phyloP scores from a whole-genome alignment of 2,329 filamentous ascomycete species.

The Xylogone sp. region DNA sequence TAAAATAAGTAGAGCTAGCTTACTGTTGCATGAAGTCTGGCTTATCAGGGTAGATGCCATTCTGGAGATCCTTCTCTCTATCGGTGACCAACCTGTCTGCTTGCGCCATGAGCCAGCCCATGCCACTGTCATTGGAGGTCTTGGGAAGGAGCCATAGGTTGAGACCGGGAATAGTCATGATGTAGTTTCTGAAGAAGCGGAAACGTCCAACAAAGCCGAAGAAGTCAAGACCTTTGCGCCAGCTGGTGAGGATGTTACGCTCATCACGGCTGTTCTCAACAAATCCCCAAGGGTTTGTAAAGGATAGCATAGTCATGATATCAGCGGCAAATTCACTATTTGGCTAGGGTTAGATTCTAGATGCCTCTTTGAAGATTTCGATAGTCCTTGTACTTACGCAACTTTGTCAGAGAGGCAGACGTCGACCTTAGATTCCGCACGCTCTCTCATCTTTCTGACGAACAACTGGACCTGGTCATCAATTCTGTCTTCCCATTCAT shows the following conservation, averaged over 20 bases:
- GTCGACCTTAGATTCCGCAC: slow-evolving; percentile 16
- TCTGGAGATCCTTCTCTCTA: slow-evolving; percentile 18
- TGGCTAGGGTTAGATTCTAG: not conserved
- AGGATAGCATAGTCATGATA: slow-evolving; percentile 36
- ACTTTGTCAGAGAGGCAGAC: slow-evolving; percentile 34
- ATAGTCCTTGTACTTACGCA: slow-evolving; percentile 14
- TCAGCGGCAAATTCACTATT: slow-evolving; percentile 32
- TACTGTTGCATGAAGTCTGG: slow-evolving; percentile 32
- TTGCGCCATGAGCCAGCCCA: slow-evolving; percentile 34
- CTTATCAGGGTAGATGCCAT: slow-evolving; percentile 9
- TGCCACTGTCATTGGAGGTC: slow-evolving; percentile 25
- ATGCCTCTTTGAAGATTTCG: not conserved
- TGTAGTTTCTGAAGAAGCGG: slow-evolving; percentile 29
- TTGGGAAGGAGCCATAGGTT: slow-evolving; percentile 24
- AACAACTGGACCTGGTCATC: slow-evolving; percentile 32
- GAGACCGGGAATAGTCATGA: slow-evolving; percentile 21
- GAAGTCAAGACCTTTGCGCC: slow-evolving; percentile 32
- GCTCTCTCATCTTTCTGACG: slow-evolving; percentile 27
- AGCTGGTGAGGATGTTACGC: slow-evolving; percentile 30
- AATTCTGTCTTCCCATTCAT: slow-evolving; percentile 33
- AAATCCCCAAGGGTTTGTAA: slow-evolving; percentile 34
- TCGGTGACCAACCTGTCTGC: slow-evolving; percentile 28
- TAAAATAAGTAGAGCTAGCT: slow-evolving; percentile 6
- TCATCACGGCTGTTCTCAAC: slow-evolving; percentile 35
- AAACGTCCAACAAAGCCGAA: slow-evolving; percentile 33